Evolutionary conservation across 2,329 filamentous ascomycete genomes (phyloP).

Genomic region (Mycosphaerella sp.): DNA sequence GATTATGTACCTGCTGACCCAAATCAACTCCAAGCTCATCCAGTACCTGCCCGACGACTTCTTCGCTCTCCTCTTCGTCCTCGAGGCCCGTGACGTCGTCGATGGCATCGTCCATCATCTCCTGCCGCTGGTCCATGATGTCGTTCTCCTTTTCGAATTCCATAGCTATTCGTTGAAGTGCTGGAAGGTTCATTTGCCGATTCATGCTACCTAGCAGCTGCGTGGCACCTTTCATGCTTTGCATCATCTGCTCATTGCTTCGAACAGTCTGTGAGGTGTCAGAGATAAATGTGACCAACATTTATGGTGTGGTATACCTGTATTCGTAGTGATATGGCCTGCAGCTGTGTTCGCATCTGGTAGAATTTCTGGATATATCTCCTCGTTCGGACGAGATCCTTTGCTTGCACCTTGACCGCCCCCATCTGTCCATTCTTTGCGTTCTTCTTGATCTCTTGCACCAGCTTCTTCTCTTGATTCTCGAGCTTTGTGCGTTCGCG

Average conservation of each 20-base stretch:
- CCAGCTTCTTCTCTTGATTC: conserved; percentile 96
- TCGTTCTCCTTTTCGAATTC: conserved; percentile 99
- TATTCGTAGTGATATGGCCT: conserved; percentile 90
- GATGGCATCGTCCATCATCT: conserved; percentile 99
- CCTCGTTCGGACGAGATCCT: conserved; percentile 89
- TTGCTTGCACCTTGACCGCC: conserved; percentile 97
- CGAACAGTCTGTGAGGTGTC: conserved; percentile 66
- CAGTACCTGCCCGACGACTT: conserved; percentile 91
- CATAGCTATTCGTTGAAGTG: conserved; percentile 93
- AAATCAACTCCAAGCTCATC: conserved; percentile 96
- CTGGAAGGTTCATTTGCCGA: conserved; percentile 91
- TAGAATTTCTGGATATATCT: conserved; percentile 99
- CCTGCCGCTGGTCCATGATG: conserved; percentile 97
- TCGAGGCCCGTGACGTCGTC: conserved; percentile 91
- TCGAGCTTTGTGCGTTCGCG: conserved; percentile 92
- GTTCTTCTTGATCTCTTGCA: conserved; percentile 94
- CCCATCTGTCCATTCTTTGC: conserved; percentile 98
- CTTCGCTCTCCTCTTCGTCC: conserved; percentile 91
- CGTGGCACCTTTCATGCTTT: conserved; percentile 97
- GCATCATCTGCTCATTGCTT: conserved; percentile 99
- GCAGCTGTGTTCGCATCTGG: conserved; percentile 92
- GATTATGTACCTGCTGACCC: conserved; percentile 68
- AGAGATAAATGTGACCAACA: neutral
- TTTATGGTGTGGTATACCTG: conserved; percentile 55
- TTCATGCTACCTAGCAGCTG: conserved; percentile 95